Evolutionary conservation across 441 rosid species (phyloP), one percentile per base, ranked within the genome.

Genomic region (Breynia disticha): DNA sequence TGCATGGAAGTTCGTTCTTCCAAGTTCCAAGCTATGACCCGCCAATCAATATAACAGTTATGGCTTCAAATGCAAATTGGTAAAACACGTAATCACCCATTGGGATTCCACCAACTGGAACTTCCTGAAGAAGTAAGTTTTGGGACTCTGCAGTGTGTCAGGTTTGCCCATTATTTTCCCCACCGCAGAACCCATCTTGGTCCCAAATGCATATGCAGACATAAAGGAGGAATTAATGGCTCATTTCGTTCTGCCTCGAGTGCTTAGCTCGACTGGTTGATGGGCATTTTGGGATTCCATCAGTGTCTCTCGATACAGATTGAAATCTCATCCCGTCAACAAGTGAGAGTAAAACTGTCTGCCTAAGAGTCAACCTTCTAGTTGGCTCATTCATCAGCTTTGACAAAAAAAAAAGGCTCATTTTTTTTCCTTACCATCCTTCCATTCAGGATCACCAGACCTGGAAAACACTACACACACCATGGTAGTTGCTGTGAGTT

Each of bases 141-240:
- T 57, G 48, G 14, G 63, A 41, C 35, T 77, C 52, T 0, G 68
- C 57, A 2, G 11, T 8, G n/a, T n/a, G 46, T 12, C 9, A 6
- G 90, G 87, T 44, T 24, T 66, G 5, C 84, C 90, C 15, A 76
- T 9, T 5, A 79, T 10, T 44, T 24, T 66, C 7, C 84, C 90
- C 16, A 76, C 7, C 2, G 75, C 8, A 12, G 75, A 77, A 48
- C 49, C 13, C n/a, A 64, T 17, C 52, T 16, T 17, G 12, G 4
- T 0, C 0, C 81, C 84, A 28, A 79, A 83, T 19, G 81, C 85
- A 28, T 79, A 83, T 5, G 81, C 56, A 10, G 85, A 83, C 91
- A 83, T 77, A 65, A 83, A 83, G 32, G 91, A 80, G 0, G 84
- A 78, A 60, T 80, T 83, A 9, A 79, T 80, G 2, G 88, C 85